Percentiles rank a stretch among this genome's conserved stretches.
Evolutionary conservation across 768 basidiomycete species (phyloP).

Genomic region (Dioszegia hungarica): DNA sequence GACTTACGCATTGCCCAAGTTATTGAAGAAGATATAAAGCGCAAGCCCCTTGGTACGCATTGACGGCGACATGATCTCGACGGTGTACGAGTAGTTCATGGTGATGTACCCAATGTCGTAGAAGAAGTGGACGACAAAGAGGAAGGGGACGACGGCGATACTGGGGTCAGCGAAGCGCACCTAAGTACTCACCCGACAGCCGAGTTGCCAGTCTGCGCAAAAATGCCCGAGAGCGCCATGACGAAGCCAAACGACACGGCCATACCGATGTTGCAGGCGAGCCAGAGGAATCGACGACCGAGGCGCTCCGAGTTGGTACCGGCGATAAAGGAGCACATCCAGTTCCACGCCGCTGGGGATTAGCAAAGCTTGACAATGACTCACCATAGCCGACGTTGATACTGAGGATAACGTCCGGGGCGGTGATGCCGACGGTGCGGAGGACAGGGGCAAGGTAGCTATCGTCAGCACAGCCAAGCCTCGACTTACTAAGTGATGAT

Average conservation of each 20-base stretch:
- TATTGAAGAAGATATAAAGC: conserved; percentile 14
- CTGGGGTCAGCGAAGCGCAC: too few relatives aligned
- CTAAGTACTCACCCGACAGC: too few relatives aligned
- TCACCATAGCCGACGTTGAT: conserved; percentile 60
- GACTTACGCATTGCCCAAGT: conserved; percentile 3
- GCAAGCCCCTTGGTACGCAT: conserved; percentile 13
- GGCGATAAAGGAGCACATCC: conserved; percentile 7
- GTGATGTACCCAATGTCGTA: not conserved
- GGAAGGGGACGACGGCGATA: conserved; percentile 22
- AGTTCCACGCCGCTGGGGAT: conserved; percentile 53
- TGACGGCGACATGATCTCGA: conserved; percentile 9
- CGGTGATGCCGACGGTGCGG: conserved; percentile 47
- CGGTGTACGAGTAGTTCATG: conserved; percentile 12
- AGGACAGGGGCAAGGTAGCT: conserved; percentile 72
- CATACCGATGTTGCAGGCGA: conserved; percentile 36
- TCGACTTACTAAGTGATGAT: conserved; percentile 6
- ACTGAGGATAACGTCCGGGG: conserved; percentile 57
- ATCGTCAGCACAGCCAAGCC: conserved; percentile 60
- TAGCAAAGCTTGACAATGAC: not conserved
- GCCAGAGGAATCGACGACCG: conserved; percentile 27
- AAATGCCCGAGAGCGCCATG: conserved; percentile 27
- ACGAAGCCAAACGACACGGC: conserved; percentile 20
- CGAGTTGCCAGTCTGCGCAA: conserved; percentile 16
- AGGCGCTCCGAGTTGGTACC: conserved; percentile 24
- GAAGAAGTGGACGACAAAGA: conserved; percentile 9